Evolutionary conservation across 1,284 basidiomycete genomes (phyloP).

Genomic region (Ceratorhiza oryzae-sativae): DNA sequence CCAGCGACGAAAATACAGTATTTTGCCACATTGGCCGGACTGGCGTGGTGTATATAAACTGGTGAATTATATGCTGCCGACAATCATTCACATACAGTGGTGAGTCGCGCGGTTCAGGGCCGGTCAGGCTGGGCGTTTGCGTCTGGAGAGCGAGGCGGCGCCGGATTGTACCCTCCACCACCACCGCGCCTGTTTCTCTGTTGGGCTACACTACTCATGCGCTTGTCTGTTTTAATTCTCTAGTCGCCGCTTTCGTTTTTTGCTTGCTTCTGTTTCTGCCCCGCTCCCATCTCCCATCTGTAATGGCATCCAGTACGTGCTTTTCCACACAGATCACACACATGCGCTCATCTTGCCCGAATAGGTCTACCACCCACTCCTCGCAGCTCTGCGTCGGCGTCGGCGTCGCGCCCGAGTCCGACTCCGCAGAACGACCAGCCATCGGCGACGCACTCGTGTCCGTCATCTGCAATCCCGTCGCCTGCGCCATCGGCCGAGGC

Average conservation of each 20-base stretch:
- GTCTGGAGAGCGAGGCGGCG: background rate
- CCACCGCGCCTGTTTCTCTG: background rate
- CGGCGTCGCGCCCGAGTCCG: slow-evolving; percentile 23
- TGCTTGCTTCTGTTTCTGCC: background rate
- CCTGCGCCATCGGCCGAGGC: slow-evolving; percentile 22
- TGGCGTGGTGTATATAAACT: background rate
- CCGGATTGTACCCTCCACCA: slow-evolving; percentile 30
- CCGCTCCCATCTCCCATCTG: background rate
- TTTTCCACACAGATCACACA: background rate
- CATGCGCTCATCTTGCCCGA: background rate
- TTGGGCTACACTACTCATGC: slow-evolving; percentile 35
- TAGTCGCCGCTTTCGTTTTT: slow-evolving; percentile 8
- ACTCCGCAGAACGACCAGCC: slow-evolving; percentile 1
- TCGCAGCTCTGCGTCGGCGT: slow-evolving; percentile 16
- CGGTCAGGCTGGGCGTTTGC: slow-evolving; percentile 20
- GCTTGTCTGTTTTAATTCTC: slow-evolving; percentile 24
- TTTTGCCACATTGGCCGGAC: background rate
- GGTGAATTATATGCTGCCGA: background rate
- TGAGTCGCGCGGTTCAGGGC: slow-evolving; percentile 24
- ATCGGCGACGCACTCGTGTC: slow-evolving; percentile 16
- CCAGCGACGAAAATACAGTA: background rate
- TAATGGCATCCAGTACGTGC: slow-evolving; percentile 30
- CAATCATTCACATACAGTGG: background rate
- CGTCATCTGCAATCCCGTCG: slow-evolving; percentile 6
- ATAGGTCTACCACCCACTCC: slow-evolving; percentile 27